Conservation (phyloP, 805 yeast genomes). For the Starmerella stigmatis region DNA sequence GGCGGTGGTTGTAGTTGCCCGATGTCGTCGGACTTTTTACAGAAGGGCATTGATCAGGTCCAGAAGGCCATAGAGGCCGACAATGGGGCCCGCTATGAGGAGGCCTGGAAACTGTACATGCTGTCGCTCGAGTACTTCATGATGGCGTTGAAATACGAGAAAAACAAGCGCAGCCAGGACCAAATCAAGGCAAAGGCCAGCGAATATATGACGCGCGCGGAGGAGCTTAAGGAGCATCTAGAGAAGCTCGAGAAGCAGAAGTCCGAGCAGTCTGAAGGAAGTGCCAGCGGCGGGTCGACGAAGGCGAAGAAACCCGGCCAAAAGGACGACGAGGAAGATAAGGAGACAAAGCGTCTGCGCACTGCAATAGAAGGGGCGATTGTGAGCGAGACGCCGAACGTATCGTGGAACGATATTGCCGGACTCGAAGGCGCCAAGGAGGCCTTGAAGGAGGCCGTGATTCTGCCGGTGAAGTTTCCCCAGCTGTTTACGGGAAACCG, state of each 20-base stretch:
- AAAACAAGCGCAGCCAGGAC: conserved; percentile 80
- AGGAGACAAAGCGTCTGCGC: conserved; percentile 78
- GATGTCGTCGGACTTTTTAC: conserved; percentile 53
- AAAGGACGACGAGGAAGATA: conserved; percentile 53
- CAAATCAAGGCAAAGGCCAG: conserved; percentile 78
- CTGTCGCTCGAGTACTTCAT: conserved; percentile 88
- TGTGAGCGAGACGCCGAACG: conserved; percentile 81
- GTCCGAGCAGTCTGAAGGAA: conserved; percentile 20
- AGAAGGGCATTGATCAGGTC: conserved; percentile 89
- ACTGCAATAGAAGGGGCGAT: conserved; percentile 90
- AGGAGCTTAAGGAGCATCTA: conserved; percentile 79
- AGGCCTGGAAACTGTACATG: conserved; percentile 86
- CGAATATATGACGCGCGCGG: conserved; percentile 87
- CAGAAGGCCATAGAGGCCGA: conserved; percentile 94
- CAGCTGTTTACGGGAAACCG: conserved; percentile 91
- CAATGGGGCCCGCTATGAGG: conserved; percentile 77
- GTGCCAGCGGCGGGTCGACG: conserved; percentile 49
- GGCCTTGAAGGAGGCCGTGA: conserved; percentile 93
- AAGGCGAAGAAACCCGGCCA: conserved; percentile 37
- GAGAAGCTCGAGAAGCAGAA: conserved; percentile 45
- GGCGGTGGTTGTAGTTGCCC: not conserved
- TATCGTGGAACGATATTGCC: conserved; percentile 90
- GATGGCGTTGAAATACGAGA: conserved; percentile 92
- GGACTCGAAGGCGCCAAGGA: conserved; percentile 93
- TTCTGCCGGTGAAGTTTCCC: conserved; percentile 90